Conservation (phyloP, 768 basidiomycete genomes). For the Clathrus columnatus region DNA sequence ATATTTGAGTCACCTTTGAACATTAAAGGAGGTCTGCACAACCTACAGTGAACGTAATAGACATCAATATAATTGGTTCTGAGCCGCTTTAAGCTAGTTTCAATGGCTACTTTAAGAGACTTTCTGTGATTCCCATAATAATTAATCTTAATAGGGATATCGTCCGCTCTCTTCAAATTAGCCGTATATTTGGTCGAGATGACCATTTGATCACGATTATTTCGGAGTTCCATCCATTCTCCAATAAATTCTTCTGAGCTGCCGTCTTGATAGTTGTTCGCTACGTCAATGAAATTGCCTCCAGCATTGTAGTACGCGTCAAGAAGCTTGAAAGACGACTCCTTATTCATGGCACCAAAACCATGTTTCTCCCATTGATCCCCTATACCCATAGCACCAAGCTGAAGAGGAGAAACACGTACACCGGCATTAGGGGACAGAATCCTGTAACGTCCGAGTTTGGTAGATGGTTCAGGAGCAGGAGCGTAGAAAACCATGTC, state of each 20-base stretch:
- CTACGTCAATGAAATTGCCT: slow-evolving; percentile 42
- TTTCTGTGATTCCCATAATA: slow-evolving; percentile 44
- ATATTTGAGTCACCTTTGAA: too few relatives aligned
- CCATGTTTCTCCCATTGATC: slow-evolving; percentile 30
- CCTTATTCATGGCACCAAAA: slow-evolving; percentile 37
- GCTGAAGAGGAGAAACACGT: slow-evolving; percentile 39
- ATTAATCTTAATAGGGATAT: slow-evolving; percentile 23
- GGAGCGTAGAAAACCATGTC: slow-evolving; percentile 10
- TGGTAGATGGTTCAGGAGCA: slow-evolving; percentile 15
- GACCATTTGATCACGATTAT: slow-evolving; percentile 39
- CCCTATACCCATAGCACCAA: slow-evolving; percentile 43
- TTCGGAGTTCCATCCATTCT: slow-evolving; percentile 40
- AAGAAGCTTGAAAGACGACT: slow-evolving; percentile 34
- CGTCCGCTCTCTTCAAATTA: slow-evolving; percentile 19
- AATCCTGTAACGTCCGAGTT: slow-evolving; percentile 28
- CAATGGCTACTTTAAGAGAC: slow-evolving; percentile 32
- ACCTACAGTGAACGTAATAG: slow-evolving; percentile 32
- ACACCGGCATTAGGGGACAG: slow-evolving; percentile 34
- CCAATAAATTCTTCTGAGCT: slow-evolving; percentile 43
- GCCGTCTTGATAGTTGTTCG: slow-evolving; percentile 45
- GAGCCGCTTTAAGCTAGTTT: slow-evolving; percentile 38
- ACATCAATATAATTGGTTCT: slow-evolving; percentile 40
- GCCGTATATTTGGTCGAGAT: slow-evolving; percentile 32
- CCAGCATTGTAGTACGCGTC: slow-evolving; percentile 38
- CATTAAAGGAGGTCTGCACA: too few relatives aligned